A percentile compares a stretch with the other conserved stretches of the same genome.
phyloP scores from a whole-genome alignment of 1,139 yeast species.

The Geotrichum candidum region DNA sequence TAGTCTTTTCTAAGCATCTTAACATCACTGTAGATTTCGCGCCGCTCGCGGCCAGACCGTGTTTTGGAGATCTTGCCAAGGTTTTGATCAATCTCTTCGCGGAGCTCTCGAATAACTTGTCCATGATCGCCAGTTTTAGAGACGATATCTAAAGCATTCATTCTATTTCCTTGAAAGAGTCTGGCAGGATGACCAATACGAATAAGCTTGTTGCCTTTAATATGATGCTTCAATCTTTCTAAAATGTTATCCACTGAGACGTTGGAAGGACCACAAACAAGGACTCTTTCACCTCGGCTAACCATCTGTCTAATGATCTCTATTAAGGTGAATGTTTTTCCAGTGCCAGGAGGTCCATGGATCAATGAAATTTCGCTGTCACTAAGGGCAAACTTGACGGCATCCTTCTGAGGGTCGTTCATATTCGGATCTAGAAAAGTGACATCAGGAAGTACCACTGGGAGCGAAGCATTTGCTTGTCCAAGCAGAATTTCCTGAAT shows the following conservation, averaged over 20 bases:
- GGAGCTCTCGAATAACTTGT: conserved; percentile 59
- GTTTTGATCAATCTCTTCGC: conserved; percentile 60
- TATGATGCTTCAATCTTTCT: conserved; percentile 57
- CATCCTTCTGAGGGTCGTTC: conserved; percentile 69
- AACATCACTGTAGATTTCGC: conserved; percentile 62
- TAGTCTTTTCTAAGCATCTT: conserved; percentile 67
- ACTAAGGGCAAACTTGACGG: conserved; percentile 46
- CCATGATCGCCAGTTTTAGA: conserved; percentile 59
- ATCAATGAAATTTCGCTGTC: conserved; percentile 49
- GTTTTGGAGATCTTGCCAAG: conserved; percentile 58
- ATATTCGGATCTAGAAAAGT: conserved; percentile 47
- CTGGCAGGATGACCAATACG: conserved; percentile 95
- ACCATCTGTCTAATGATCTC: conserved; percentile 75
- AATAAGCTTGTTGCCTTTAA: conserved; percentile 52
- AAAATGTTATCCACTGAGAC: conserved; percentile 90
- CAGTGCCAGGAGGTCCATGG: conserved; percentile 80
- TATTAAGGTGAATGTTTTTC: conserved; percentile 79
- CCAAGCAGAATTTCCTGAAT: conserved; percentile 31
- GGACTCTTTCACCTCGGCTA: conserved; percentile 54
- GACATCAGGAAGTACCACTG: conserved; percentile 20
- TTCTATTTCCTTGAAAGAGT: conserved; percentile 52
- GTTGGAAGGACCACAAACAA: conserved; percentile 94
- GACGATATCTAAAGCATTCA: conserved; percentile 72
- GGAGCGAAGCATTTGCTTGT: conserved; percentile 20
- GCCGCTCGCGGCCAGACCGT: conserved; percentile 58